Evolutionary conservation across 345 rosid species (phyloP).

Genomic region (Limnanthes douglasii): DNA sequence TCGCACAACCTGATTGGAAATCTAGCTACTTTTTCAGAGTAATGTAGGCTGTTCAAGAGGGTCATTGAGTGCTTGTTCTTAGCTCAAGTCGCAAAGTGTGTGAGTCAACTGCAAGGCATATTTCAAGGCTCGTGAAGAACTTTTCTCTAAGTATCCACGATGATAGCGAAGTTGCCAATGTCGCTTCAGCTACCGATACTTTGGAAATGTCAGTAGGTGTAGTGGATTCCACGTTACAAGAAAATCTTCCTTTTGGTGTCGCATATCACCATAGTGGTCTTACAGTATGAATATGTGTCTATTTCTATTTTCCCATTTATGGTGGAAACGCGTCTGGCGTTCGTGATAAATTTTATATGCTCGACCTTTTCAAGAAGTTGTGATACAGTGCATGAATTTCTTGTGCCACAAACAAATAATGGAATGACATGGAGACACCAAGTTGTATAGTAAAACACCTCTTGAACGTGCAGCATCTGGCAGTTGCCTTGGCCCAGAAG

Average conservation of each 20-base stretch:
- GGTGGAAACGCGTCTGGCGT: neutral
- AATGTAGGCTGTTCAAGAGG: constrained; percentile 85
- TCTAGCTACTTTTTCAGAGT: too few relatives aligned
- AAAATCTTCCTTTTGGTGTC: constrained; percentile 87
- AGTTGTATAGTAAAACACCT: constrained; percentile 71
- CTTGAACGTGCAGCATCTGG: constrained; percentile 98
- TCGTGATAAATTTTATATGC: constrained; percentile 4
- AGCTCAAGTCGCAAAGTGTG: constrained; percentile 98
- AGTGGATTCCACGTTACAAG: constrained; percentile 79
- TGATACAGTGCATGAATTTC: constrained; percentile 96
- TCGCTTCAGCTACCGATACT: constrained; percentile 59
- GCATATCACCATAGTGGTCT: constrained; percentile 99
- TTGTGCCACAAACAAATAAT: constrained; percentile 84
- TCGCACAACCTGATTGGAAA: constrained; percentile 3
- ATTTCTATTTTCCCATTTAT: constrained; percentile 7
- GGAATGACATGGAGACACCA: constrained; percentile 88
- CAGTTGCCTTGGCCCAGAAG: constrained; percentile 96
- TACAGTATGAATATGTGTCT: constrained; percentile 40
- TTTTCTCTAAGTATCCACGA: constrained; percentile 22
- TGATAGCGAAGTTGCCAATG: constrained; percentile 44
- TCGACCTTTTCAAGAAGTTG: constrained; percentile 72
- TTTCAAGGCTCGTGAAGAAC: constrained; percentile 64
- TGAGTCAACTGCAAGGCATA: constrained; percentile 90
- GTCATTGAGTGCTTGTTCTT: constrained; percentile 82
- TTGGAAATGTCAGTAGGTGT: constrained; percentile 71